Conservation (phyloP, 768 basidiomycete species). For the Termitomyces sp. region DNA sequence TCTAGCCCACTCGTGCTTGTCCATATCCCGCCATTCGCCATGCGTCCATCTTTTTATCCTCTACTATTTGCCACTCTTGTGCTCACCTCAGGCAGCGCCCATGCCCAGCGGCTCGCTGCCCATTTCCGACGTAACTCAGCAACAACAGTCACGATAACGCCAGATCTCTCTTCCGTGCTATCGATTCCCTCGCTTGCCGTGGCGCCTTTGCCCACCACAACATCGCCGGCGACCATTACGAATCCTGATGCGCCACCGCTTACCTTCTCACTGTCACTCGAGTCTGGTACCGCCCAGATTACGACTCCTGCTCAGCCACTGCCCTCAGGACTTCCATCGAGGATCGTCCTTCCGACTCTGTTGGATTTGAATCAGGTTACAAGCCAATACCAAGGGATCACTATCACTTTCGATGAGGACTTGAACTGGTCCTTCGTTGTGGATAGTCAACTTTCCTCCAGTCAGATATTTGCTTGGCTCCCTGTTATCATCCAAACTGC, state of each 20-base stretch:
- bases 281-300: constrained; percentile 14
- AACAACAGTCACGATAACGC: constrained; percentile 28
- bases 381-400: constrained; percentile 45
- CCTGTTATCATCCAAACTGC: constrained; percentile 38
- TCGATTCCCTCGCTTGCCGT: constrained; percentile 37
- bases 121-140: too few species aligned
- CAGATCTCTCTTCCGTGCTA: constrained; percentile 38
- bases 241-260: constrained; percentile 40
- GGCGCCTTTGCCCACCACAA: constrained; percentile 26
- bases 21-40: constrained; percentile 16
- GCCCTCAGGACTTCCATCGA: constrained; percentile 54
- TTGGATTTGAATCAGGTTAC: constrained; percentile 23
- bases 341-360: constrained; percentile 45
- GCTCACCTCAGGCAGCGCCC: constrained; percentile 20
- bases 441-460: constrained; percentile 45
- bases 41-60: constrained; percentile 25
- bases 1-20: constrained; percentile 5
- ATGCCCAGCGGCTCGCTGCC: constrained; percentile 22
- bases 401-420: constrained; percentile 51
- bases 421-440: constrained; percentile 74
- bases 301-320: constrained; percentile 31
- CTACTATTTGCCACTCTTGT: constrained; percentile 25
- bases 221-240: constrained; percentile 24
- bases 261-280: constrained; percentile 13
- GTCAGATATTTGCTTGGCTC: constrained; percentile 74